Evolutionary conservation across 1,139 yeast genomes (phyloP), one percentile per base, ranked within the genome.

Genomic region (Geotrichum fermentans): DNA sequence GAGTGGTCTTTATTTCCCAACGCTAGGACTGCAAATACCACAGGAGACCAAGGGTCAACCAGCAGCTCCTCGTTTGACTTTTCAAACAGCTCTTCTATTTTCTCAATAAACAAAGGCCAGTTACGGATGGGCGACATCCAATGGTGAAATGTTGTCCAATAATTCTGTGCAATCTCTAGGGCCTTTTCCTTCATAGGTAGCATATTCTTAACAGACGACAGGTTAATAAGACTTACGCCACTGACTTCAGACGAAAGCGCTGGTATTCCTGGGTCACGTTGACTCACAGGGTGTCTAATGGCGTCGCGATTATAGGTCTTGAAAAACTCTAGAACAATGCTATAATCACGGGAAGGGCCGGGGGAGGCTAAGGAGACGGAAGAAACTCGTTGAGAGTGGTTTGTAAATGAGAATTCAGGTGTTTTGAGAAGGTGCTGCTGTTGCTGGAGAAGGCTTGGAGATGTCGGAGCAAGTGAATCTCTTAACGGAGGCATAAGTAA

Each of bases 71-170:
- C 53, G 18, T 41, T 20, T n/a, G 26, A 44, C 40, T 36, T 51
- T 3, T 10, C 18, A 36, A 55, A 57, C 14, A 56, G 50, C 13
- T 16, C 26, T 5, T 52, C 59, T 24, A 51, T 42, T 34, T 48
- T 47, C 16, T 42, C 43, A 14, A 50, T 43, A 41, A 58, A 56
- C 18, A 50, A 51, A 5, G 50, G 49, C 64, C 64, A 60, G 41
- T 57, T 59, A 6, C 56, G 48, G 17, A 58, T 40, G 0, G 64
- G 65, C 39, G 57, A 50, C 26, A 47, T 35, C 64, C 62, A 60
- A 29, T 51, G 51, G 40, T 61, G 62, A 51, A 56, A 53, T n/a
- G 56, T 49, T 22, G 49, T 49, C 44, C 49, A 47, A 40, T 55
- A 52, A 20, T 43, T 48, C 20, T 40, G 18, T 29, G 56, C 33